These are phyloP conservation scores for Pezicula carpinea DNA, from an alignment of 2,329 filamentous ascomycete species.

Conservation along the genomic window DNA sequence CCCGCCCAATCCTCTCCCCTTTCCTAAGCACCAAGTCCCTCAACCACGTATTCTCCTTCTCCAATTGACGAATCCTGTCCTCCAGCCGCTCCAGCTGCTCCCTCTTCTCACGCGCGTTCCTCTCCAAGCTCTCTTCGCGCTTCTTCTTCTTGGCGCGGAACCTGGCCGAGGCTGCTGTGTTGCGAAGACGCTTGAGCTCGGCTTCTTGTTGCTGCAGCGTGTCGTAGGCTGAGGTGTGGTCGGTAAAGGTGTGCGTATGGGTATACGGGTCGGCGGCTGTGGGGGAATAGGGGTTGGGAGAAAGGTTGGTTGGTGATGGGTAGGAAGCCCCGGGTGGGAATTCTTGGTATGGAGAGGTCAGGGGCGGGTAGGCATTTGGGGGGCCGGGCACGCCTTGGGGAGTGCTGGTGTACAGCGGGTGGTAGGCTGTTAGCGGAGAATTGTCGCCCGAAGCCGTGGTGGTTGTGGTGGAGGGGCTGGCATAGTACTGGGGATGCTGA, in stretches of 20 bases:
- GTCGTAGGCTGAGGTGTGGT: slow-evolving; percentile 6
- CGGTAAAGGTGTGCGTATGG: slow-evolving; percentile 1
- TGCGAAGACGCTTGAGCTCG: slow-evolving; percentile 65
- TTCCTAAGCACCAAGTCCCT: slow-evolving; percentile 78
- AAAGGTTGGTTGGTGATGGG: no score
- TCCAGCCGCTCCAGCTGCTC: slow-evolving; percentile 73
- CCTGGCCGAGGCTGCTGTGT: slow-evolving; percentile 81
- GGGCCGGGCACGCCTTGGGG: neutral
- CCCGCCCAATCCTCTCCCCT: slow-evolving; percentile 44
- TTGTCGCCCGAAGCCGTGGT: neutral
- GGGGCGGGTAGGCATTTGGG: neutral
- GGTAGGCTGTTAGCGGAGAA: neutral
- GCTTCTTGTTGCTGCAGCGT: slow-evolving; percentile 1
- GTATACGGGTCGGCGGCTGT: slow-evolving; percentile 1
- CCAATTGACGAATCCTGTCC: slow-evolving; percentile 65
- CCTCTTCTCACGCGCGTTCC: slow-evolving; percentile 72
- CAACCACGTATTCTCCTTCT: slow-evolving; percentile 76
- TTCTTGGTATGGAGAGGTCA: neutral
- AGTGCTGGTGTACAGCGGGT: neutral
- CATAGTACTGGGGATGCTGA: neutral
- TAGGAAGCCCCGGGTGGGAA: neutral
- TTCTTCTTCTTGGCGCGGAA: slow-evolving; percentile 96
- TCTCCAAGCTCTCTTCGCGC: slow-evolving; percentile 78
- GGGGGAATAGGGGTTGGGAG: no score
- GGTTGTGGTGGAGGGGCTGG: neutral